These are phyloP conservation scores for Trichosporon sp. DNA, from an alignment of 1,284 basidiomycete genomes.

Conservation along the genomic window DNA sequence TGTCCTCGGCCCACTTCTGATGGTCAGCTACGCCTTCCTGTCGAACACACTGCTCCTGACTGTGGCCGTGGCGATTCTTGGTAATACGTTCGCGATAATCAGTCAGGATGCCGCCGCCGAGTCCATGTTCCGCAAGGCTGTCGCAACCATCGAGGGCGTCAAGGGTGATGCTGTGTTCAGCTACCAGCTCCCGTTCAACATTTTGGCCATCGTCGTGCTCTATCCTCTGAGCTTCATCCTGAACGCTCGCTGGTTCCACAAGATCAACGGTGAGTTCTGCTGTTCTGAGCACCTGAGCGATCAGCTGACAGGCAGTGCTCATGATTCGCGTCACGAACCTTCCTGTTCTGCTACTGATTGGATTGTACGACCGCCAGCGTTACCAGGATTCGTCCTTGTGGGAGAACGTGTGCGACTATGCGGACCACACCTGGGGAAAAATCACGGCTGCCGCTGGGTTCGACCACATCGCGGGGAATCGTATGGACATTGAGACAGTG, in stretches of 20 bases:
- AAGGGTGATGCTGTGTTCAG: conserved; percentile 79
- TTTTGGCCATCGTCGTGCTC: conserved; percentile 78
- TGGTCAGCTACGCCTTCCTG: conserved; percentile 78
- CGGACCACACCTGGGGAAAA: conserved; percentile 67
- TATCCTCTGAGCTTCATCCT: conserved; percentile 78
- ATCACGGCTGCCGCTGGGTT: conserved; percentile 71
- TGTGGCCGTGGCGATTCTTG: conserved; percentile 70
- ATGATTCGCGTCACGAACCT: conserved; percentile 73
- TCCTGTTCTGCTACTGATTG: conserved; percentile 78
- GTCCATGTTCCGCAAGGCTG: conserved; percentile 91
- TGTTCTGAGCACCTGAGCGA: neutral
- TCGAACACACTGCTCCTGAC: conserved; percentile 70
- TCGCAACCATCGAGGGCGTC: conserved; percentile 79
- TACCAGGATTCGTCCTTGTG: conserved; percentile 66
- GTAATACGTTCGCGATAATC: conserved; percentile 88
- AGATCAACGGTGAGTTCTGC: conserved; percentile 60
- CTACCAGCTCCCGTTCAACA: conserved; percentile 87
- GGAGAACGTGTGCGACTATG: conserved; percentile 68
- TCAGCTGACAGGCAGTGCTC: conserved; percentile 38
- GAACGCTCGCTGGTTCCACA: conserved; percentile 67
- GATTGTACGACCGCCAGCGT: conserved; percentile 77
- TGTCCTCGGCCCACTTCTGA: conserved; percentile 79
- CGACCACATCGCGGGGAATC: conserved; percentile 63
- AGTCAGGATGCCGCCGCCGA: conserved; percentile 89
- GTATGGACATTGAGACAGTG: conserved; percentile 73